Base-by-base conservation (phyloP, 2,329 filamentous ascomycete genomes). In the Ophiostoma angusticollis region DNA sequence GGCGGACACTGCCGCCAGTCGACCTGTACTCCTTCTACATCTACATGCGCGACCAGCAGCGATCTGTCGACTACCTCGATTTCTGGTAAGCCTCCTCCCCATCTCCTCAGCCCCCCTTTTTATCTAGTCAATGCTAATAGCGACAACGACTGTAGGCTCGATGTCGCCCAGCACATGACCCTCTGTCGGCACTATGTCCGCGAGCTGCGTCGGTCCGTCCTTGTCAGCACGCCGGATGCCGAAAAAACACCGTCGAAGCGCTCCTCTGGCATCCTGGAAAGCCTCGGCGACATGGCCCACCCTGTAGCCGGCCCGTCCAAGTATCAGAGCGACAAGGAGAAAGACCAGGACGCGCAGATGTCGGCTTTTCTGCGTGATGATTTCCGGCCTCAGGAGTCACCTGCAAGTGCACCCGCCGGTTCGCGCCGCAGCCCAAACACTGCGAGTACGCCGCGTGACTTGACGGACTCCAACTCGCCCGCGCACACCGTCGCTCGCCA, bases 1-100 rank as follows among this genome's bases (percentile, higher is more conserved):
- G 93, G 49, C 79, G 86, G 47, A 98, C 91, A n/a, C 71, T 93
- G 16, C 84, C 93, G 35, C 91, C 91, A 0, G 89, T 98, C 42
- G 93, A 98, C 55, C 70, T 98, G 9, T 98, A 94, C 61, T 95
- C 87, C 2, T 98, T 98, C 66, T 98, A 98, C 63, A 98, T 98
- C 52, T 98, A 94, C 63, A 98, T 98, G 91, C 78, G 91, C 53
- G 93, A 98, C 59, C 87, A 95, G 62, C 91, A 98, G 61, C 78
- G 87, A 58, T 95, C 89, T 7, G 91, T 98, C 11, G 91, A 98
- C 55, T 98, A 98, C 54, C 67, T 98, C 30, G 91, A 98, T 58
- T 98, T 98, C 61, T 98, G 93, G 91, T 96, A 67, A 42, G 75
- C 33, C 29, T 2, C 5, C 12, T n/a, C 16, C 11, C 4, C 13